These are phyloP conservation scores for Amniculicola lignicola DNA, from an alignment of 495 filamentous ascomycete genomes.

Conservation along the genomic window DNA sequence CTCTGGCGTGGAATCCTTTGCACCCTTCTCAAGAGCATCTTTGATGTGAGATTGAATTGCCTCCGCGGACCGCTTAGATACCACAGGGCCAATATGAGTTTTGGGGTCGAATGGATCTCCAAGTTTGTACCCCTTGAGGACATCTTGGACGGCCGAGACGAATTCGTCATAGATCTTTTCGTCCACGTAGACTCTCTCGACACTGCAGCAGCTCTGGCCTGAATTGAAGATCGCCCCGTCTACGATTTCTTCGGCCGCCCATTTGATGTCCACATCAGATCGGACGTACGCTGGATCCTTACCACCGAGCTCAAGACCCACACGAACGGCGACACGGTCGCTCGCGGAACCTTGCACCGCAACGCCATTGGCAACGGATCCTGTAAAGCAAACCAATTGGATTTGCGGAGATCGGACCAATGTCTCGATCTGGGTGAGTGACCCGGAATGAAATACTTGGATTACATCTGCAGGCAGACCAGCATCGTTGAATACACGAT, in stretches of 20 bases:
- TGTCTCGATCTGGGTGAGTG: conserved; percentile 63
- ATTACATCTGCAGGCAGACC: conserved; percentile 77
- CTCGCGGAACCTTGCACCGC: conserved; percentile 79
- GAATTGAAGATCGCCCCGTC: conserved; percentile 96
- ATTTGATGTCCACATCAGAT: conserved; percentile 77
- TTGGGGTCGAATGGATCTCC: conserved; percentile 76
- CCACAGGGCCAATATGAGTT: conserved; percentile 85
- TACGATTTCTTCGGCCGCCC: conserved; percentile 89
- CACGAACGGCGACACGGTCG: conserved; percentile 68
- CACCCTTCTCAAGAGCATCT: conserved; percentile 82
- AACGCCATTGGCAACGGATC: conserved; percentile 83
- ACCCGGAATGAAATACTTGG: conserved; percentile 86
- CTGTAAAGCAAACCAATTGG: conserved; percentile 80
- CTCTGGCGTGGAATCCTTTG: conserved; percentile 74
- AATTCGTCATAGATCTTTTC: conserved; percentile 78
- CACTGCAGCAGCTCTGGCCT: conserved; percentile 91
- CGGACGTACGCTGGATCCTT: conserved; percentile 92
- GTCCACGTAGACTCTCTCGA: conserved; percentile 91
- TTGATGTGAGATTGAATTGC: conserved; percentile 77
- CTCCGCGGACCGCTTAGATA: conserved; percentile 70
- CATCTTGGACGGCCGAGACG: conserved; percentile 69
- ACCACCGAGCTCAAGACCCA: conserved; percentile 85
- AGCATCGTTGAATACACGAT: conserved; percentile 69
- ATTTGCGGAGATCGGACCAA: conserved; percentile 72
- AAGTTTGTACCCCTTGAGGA: conserved; percentile 83